Conservation (phyloP, 257 asterid genomes). For the Gardenia jasminoides region DNA sequence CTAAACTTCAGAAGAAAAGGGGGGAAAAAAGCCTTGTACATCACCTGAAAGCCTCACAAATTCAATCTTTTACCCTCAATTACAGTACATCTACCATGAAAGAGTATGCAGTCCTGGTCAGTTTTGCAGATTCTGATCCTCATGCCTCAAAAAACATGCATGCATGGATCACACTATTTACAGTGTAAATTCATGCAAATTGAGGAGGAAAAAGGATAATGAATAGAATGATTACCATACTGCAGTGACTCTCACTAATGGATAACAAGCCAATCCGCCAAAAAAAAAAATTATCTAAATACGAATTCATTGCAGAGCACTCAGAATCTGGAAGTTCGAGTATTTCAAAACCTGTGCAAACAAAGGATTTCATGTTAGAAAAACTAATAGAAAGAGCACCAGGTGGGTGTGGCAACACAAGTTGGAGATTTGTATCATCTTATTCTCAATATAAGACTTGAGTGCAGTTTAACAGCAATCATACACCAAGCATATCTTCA, state of each 20-base stretch:
- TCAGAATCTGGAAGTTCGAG: not conserved
- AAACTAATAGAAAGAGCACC: not conserved
- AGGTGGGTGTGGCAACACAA: not conserved
- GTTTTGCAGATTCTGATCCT: slow-evolving; percentile 1
- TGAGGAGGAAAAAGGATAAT: not conserved
- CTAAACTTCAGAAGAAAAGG: no score
- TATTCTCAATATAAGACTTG: not conserved
- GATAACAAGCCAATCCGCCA: not conserved
- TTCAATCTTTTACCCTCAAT: not conserved
- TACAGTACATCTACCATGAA: not conserved
- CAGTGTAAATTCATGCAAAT: no score
- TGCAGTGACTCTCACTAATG: not conserved
- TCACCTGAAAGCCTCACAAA: not conserved
- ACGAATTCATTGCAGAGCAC: not conserved
- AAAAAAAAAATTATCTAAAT: not conserved
- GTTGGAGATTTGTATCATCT: not conserved
- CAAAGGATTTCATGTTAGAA: not conserved
- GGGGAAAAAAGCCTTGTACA: not conserved
- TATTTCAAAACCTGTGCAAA: slow-evolving; percentile 10
- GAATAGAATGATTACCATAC: not conserved
- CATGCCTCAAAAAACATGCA: slow-evolving; percentile 18
- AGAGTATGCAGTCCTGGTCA: not conserved
- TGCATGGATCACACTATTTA: slow-evolving; percentile 2
- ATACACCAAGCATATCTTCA: not conserved
- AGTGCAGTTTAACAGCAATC: not conserved